Evolutionary conservation across 2,329 filamentous ascomycete genomes (phyloP), one percentile per base, ranked within the genome.

Genomic region (Penicillium polonicum): DNA sequence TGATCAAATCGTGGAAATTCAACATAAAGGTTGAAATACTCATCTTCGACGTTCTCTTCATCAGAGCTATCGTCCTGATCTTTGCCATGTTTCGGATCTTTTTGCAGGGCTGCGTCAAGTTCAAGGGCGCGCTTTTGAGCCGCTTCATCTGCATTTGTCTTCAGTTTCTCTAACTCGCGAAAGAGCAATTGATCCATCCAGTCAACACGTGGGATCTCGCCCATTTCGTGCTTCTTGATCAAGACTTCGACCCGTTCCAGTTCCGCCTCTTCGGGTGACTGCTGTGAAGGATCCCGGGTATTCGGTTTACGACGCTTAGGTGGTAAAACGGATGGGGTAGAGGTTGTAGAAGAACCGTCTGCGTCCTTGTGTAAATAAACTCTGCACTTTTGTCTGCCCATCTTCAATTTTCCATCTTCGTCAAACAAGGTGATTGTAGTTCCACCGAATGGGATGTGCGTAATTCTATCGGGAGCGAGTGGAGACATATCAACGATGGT

Each of bases 211-310:
- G 91, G 87, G 27, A 99, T 93, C 72, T 99, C 94, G 19, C 92
- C 92, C 89, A 97, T 95, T 72, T 99, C 95, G 70, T 97, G 94
- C 76, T 96, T 96, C 77, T 99, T 99, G 72, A 99, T 89, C 23
- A 97, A 76, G 53, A 86, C 88, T 70, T 97, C 92, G 65, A 99
- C 83, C 19, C 94, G 83, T 67, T 97, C 92, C 60, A 97, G 83
- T 74, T 99, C 94, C 52, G 91, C 87, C 59, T 95, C 86, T 65
- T 88, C 88, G 57, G 89, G 86, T n/a, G 85, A 78, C 0, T 79
- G 72, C 2, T 81, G 78, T 1, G 81, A 75, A 1, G 71, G 69
- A 52, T 76, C 72, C 41, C 76, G 76, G 49, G 78, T 77, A 5
- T 78, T 79, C 41, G 80, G 82, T 55, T 77, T 81, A 2, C 79